phyloP scores from a whole-genome alignment of 176 grass and related monocot genomes.

The Oryza coarctata region DNA sequence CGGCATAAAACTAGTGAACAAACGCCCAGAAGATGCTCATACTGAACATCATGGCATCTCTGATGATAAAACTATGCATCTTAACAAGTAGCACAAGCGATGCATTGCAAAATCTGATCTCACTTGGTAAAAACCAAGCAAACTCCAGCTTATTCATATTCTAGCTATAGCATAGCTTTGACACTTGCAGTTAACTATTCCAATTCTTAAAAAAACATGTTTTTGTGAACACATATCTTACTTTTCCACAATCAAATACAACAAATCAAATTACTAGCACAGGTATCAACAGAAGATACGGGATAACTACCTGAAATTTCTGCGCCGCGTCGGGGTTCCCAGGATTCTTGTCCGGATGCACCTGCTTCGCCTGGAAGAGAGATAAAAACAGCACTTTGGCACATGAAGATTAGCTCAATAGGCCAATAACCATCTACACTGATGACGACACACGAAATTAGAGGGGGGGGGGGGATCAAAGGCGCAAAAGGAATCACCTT shows the following conservation, averaged over 20 bases:
- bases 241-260: background rate
- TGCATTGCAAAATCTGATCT: background rate
- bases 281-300: background rate
- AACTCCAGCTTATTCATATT: background rate
- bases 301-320: conserved; percentile 71
- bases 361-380: conserved; percentile 68
- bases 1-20: background rate
- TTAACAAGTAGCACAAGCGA: background rate
- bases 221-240: background rate
- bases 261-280: background rate
- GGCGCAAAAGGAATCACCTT: conserved; percentile 50
- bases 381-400: background rate
- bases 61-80: background rate
- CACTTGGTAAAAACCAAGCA: background rate
- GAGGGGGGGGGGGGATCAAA: too few species aligned
- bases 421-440: background rate
- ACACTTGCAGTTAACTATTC: background rate
- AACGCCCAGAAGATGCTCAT: background rate
- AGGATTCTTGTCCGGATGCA: conserved; percentile 95
- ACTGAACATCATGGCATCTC: background rate
- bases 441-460: background rate
- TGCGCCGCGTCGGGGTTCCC: conserved; percentile 77
- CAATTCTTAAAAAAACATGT: background rate
- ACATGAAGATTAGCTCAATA: background rate
- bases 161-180: background rate